Conservation (phyloP, 1,139 yeast species). For the Pichia terricola region DNA sequence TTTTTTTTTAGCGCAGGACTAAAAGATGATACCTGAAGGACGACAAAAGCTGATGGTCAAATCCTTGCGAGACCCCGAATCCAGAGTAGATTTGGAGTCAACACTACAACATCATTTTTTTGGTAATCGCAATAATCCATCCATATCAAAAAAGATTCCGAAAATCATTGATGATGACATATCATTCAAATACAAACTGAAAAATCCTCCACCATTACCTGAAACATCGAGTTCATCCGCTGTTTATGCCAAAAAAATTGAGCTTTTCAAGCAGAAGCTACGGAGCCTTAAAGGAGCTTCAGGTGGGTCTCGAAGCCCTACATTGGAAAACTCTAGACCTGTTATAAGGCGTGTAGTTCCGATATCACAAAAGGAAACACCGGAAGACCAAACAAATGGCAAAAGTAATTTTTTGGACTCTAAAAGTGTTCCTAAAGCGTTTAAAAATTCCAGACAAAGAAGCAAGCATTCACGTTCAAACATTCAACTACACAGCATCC, state of each 20-base stretch:
- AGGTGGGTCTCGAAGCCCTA: background rate
- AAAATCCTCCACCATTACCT: constrained; percentile 11
- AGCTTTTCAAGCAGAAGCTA: constrained; percentile 10
- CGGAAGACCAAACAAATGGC: background rate
- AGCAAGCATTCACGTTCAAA: too few species aligned
- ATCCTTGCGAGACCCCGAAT: too few species aligned
- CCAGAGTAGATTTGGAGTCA: too few species aligned
- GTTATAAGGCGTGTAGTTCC: background rate
- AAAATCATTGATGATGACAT: too few species aligned
- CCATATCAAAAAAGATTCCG: too few species aligned
- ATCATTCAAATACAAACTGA: too few species aligned
- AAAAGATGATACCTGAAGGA: too few species aligned
- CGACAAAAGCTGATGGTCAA: too few species aligned
- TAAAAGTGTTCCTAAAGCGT: background rate
- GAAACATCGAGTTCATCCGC: constrained; percentile 6
- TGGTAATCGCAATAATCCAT: too few species aligned
- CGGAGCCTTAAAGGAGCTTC: background rate
- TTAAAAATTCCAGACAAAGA: background rate
- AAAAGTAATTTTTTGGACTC: background rate
- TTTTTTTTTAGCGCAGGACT: too few species aligned
- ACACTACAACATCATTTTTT: too few species aligned
- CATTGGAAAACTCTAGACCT: background rate
- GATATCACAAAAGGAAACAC: background rate
- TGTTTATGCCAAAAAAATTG: constrained; percentile 7
- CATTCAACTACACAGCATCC: background rate